Evolutionary conservation across 805 yeast species (phyloP).

Genomic region (Saturnispora besseyi): DNA sequence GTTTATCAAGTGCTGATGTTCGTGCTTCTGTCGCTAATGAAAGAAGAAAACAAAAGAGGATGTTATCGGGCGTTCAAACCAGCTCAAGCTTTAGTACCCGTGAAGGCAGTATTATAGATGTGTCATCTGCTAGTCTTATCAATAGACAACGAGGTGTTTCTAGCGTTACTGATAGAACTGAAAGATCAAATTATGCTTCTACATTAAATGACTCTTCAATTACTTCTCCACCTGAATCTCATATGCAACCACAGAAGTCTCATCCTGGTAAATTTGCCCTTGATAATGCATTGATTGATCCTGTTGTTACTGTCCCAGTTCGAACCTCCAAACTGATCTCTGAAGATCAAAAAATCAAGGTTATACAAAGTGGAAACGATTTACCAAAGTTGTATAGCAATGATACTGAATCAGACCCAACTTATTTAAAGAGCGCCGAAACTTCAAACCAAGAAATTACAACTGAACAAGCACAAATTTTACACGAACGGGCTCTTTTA

Average conservation of each 20-base stretch:
- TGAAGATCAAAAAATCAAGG: not conserved
- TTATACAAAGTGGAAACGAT: not conserved
- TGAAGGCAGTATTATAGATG: constrained; percentile 1
- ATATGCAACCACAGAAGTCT: not conserved
- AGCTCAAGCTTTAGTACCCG: constrained; percentile 10
- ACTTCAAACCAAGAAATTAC: not conserved
- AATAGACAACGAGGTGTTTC: constrained; percentile 4
- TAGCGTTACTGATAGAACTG: constrained; percentile 2
- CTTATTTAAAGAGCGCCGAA: not conserved
- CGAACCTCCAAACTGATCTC: constrained; percentile 2
- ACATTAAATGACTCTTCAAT: constrained; percentile 5
- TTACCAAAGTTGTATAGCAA: not conserved
- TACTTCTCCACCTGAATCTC: constrained; percentile 4
- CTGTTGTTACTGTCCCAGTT: constrained; percentile 11
- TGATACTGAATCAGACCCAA: not conserved
- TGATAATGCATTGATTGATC: constrained; percentile 6
- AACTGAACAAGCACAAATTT: constrained; percentile 10
- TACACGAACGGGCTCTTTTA: constrained; percentile 12
- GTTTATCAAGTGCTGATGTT: constrained; percentile 49
- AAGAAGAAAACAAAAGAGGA: constrained; percentile 21
- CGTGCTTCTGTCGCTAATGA: constrained; percentile 40
- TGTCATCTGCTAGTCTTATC: not conserved
- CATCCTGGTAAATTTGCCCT: constrained; percentile 7
- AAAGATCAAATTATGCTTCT: constrained; percentile 1
- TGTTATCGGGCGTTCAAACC: not conserved